Evolutionary conservation across 192 early-diverging fungal species (phyloP), one percentile per base, ranked within the genome.

Genomic region (Chytriomyces confervae): DNA sequence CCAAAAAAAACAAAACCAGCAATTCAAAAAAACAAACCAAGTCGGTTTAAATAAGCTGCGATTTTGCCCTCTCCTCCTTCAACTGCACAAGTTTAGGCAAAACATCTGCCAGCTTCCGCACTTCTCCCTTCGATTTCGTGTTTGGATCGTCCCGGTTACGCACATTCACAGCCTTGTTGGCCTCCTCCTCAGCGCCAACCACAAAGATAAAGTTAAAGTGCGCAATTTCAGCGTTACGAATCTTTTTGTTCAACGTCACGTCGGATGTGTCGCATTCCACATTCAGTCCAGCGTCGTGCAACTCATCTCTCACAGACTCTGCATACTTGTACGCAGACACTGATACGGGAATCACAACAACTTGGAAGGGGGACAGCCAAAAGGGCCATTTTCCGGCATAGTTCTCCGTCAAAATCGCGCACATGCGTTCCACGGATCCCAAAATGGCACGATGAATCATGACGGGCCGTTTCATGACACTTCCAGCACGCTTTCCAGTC

Each of bases 381-480:
- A 99, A 92, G 43, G 95, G 95, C 95, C 95, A 98, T 79, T 96
- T 96, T 75, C 97, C 97, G 65, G 86, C 96, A 87, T 93, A 98
- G 87, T 93, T 89, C 88, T 99, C 97, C 24, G 91, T 96, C 74
- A 99, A 84, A 82, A 99, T 97, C 36, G 93, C 97, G 85, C 95
- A 91, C 90, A 95, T 91, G 71, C 97, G 92, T 85, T 99, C 97
- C 45, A 99, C 87, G 20, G 94, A 95, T 29, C 97, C 97, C 57
- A 99, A 88, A 72, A 99, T 92, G 18, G 97, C 96, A 67, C 97
- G 95, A 82, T 99, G 97, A 75, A 99, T 99, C 84, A 99, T 99
- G 29, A 99, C 93, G 49, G 97, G 97, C 10, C 96, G 92, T 84
- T 92, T 79, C 77, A 85, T 61, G 80, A 67, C 78, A 82, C 83